These are phyloP conservation scores for Colletotrichum ledebouriae DNA, from an alignment of 2,329 filamentous ascomycete genomes.

Conservation along the genomic window DNA sequence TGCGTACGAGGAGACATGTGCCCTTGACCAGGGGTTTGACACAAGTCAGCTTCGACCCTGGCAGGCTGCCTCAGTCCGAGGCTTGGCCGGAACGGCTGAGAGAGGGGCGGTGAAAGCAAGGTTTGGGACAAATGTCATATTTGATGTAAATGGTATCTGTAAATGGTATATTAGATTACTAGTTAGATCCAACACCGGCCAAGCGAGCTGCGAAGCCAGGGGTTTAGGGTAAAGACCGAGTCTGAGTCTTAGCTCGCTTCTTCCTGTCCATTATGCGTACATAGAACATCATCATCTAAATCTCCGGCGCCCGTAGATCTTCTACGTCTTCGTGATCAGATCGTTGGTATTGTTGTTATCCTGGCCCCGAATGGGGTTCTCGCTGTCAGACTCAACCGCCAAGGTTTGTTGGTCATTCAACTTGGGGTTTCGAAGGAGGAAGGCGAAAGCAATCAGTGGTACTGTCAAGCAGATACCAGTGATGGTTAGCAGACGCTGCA, in stretches of 20 bases:
- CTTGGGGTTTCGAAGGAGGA: conserved; percentile 59
- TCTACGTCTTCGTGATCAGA: conserved; percentile 14
- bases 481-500: conserved; percentile 62
- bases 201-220: not conserved
- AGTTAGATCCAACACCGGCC: not conserved
- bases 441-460: conserved; percentile 60
- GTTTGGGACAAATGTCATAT: not conserved
- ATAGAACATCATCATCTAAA: not conserved
- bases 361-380: not conserved
- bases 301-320: not conserved
- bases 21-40: not conserved
- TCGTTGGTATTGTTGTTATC: conserved; percentile 15
- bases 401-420: conserved; percentile 61
- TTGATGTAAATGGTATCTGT: not conserved
- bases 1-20: conserved; percentile 5
- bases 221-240: not conserved
- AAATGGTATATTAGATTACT: conserved; percentile 9
- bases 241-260: not conserved
- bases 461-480: conserved; percentile 63
- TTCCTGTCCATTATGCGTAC: not conserved
- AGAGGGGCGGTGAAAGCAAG: not conserved
- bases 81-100: not conserved
- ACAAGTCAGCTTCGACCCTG: conserved; percentile 11
- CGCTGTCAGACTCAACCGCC: conserved; percentile 47
- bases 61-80: not conserved